Conservation (phyloP, 768 basidiomycete species). For the Chiua virens region DNA sequence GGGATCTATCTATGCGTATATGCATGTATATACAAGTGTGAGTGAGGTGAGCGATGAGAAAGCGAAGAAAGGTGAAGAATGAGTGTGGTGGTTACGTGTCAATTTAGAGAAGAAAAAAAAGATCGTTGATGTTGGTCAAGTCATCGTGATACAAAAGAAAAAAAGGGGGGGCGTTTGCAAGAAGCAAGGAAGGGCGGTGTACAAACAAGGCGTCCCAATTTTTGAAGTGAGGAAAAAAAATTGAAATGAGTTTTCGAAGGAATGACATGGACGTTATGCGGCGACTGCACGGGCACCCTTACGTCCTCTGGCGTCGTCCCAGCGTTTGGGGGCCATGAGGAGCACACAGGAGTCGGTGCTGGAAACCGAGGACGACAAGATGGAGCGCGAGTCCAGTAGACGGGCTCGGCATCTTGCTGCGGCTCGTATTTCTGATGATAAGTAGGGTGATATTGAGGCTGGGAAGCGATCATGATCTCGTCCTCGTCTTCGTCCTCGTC, state of each 20-base stretch:
- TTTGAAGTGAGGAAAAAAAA: constrained; percentile 1
- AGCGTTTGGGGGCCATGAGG: constrained; percentile 28
- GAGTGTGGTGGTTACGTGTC: constrained; percentile 26
- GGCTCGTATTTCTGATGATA: constrained; percentile 17
- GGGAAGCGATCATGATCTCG: constrained; percentile 18
- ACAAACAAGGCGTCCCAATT: constrained; percentile 24
- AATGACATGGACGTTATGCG: constrained; percentile 12
- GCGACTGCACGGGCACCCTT: constrained; percentile 9
- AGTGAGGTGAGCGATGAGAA: constrained; percentile 21
- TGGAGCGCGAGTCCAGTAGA: constrained; percentile 19
- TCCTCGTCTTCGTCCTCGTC: constrained; percentile 23
- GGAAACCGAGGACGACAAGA: constrained; percentile 22
- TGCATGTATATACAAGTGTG: constrained; percentile 38
- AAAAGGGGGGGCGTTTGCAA: constrained; percentile 9
- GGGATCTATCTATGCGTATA: constrained; percentile 38
- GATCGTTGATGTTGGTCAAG: constrained; percentile 9
- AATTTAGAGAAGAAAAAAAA: constrained; percentile 5
- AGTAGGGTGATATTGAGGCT: constrained; percentile 15
- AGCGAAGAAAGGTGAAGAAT: constrained; percentile 6
- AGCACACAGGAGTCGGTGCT: constrained; percentile 30
- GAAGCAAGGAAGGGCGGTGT: constrained; percentile 10
- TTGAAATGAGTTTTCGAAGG: background rate
- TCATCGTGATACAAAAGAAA: background rate
- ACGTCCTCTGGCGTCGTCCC: constrained; percentile 16
- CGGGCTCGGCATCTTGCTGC: constrained; percentile 1